Base-by-base conservation (phyloP, 2,329 filamentous ascomycete genomes). In the Fusarium sp. region DNA sequence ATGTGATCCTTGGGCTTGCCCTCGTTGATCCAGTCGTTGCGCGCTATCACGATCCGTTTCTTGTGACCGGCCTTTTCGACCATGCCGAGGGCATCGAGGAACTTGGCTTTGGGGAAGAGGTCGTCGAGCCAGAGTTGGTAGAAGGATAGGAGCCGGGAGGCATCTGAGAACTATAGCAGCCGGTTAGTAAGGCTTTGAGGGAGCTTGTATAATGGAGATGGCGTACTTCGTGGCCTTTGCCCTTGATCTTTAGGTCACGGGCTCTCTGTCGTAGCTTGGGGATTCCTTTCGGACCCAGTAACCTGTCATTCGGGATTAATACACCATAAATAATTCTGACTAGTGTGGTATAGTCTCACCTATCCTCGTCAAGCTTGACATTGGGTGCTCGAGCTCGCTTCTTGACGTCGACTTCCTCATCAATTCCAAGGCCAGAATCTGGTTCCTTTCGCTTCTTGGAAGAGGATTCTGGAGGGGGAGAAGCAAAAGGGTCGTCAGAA, bases 101-200 rank as follows among this genome's bases (percentile, higher is more conserved):
- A 99, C 79, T 95, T 96, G 6, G 96, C 96, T 79, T 97, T 95
- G 14, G 96, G 96, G 79, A 95, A 99, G 14, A 99, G 87, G 79
- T 98, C 95, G 82, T 99, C 96, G 2, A 99, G 92, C 96, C 96
- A 99, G 64, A 98, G 83, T 81, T 98, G 96, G 80, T 98, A 99
- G 80, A 97, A 94, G 27, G 93, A 94, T 56, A 99, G 87, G 27
- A 99, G 88, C 17, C 92, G 90, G 0, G 92, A 89, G 12, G 95
- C 90, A 80, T 99, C 96, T 20, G 93, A 92, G 82, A 96, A 98
- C 92, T 96, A 62, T 4, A 9, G 6, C 10, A n/a, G 9, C 27
- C 1, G 36, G 20, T 70, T 55, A 72, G 22, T 17, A 11, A 11
- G 7, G 3, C 20, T 29, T 7, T 5, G n/a, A 3, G 11, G 10